These are phyloP conservation scores for Monosporascus sp. DNA, from an alignment of 2,329 filamentous ascomycete species.

Conservation along the genomic window DNA sequence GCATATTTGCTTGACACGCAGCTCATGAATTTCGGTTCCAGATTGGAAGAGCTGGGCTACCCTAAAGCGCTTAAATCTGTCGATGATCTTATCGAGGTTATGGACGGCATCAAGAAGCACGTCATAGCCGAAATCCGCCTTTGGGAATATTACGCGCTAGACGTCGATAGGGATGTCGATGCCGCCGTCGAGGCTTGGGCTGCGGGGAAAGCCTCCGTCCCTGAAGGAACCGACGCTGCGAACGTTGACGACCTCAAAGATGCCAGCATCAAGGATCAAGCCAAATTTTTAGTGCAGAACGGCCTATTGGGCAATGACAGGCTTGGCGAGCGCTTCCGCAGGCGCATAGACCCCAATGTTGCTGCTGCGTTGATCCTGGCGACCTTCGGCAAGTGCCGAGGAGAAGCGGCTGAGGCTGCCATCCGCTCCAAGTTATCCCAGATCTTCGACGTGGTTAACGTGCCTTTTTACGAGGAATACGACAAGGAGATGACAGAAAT, in stretches of 20 bases:
- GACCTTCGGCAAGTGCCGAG: slow-evolving; percentile 63
- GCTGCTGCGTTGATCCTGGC: slow-evolving; percentile 64
- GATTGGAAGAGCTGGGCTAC: slow-evolving; percentile 64
- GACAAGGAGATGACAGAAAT: slow-evolving; percentile 78
- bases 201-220: slow-evolving; percentile 50
- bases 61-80: slow-evolving; percentile 66
- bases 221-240: slow-evolving; percentile 36
- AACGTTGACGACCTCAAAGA: slow-evolving; percentile 44
- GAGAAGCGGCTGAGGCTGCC: slow-evolving; percentile 44
- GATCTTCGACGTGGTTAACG: slow-evolving; percentile 78
- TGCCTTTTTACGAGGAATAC: slow-evolving; percentile 88
- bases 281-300: slow-evolving; percentile 60
- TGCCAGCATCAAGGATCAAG: slow-evolving; percentile 43
- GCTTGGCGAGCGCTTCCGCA: slow-evolving; percentile 74
- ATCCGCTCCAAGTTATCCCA: slow-evolving; percentile 51
- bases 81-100: slow-evolving; percentile 73
- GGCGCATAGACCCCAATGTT: slow-evolving; percentile 63
- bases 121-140: slow-evolving; percentile 73
- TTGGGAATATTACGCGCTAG: slow-evolving; percentile 89
- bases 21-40: slow-evolving; percentile 70
- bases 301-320: slow-evolving; percentile 67
- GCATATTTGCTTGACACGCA: slow-evolving; percentile 58
- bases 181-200: slow-evolving; percentile 69
- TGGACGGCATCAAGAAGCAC: slow-evolving; percentile 76
- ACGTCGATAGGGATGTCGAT: slow-evolving; percentile 68